A percentile compares a stretch with the other conserved stretches of the same genome.
Conservation (phyloP, 352 stramenopile species). For the Pythium sp. region DNA sequence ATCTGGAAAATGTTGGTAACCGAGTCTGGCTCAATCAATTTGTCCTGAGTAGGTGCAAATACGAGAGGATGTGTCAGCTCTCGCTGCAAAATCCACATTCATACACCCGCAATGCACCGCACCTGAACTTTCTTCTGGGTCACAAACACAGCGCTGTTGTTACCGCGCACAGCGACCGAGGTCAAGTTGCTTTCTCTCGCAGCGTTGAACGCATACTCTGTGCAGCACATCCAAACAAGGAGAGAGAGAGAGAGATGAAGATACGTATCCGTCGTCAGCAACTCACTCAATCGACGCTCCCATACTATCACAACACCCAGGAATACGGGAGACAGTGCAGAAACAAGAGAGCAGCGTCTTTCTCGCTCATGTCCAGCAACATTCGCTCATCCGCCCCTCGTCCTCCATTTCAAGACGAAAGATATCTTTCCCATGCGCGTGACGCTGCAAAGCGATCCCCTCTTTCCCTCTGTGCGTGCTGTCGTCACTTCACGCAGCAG, state of each 20-base stretch:
- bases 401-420: constrained; percentile 1
- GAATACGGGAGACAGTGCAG: neutral
- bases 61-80: neutral
- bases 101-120: constrained; percentile 2
- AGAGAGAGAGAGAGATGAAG: neutral
- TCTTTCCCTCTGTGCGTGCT: neutral
- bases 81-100: neutral
- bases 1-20: constrained; percentile 97
- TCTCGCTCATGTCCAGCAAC: neutral
- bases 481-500: neutral
- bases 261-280: neutral
- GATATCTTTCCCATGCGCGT: constrained; percentile 11
- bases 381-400: neutral
- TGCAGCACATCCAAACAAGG: neutral
- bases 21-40: constrained; percentile 93
- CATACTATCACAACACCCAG: neutral
- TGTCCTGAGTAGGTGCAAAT: constrained; percentile 56
- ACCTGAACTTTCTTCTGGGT: constrained; percentile 99
- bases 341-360: neutral
- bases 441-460: neutral
- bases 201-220: constrained; percentile 99
- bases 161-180: constrained; percentile 94
- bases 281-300: neutral
- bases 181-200: constrained; percentile 93
- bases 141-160: constrained; percentile 93